A percentile compares a stretch with the other conserved stretches of the same genome.
These are phyloP conservation scores for Globisporangium rhizosaccharum DNA, from an alignment of 352 stramenopile species.

Conservation along the genomic window DNA sequence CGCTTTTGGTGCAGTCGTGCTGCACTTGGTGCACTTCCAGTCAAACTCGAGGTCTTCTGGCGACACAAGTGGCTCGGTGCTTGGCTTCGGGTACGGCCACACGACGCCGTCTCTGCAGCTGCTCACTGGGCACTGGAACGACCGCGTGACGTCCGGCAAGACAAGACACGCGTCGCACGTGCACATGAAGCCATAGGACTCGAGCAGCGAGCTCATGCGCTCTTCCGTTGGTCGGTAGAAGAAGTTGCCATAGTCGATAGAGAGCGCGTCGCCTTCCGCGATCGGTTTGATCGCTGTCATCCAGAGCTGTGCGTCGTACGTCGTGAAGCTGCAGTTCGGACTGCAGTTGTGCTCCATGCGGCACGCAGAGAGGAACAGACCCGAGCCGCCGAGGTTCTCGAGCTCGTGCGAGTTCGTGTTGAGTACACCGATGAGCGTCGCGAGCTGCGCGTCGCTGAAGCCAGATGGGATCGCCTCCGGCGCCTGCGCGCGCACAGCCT, in stretches of 20 bases:
- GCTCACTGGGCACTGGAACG: slow-evolving; percentile 40
- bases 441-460: slow-evolving; percentile 55
- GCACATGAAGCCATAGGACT: slow-evolving; percentile 66
- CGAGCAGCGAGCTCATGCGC: slow-evolving; percentile 43
- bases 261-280: slow-evolving; percentile 49
- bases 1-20: slow-evolving; percentile 22
- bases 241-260: slow-evolving; percentile 78
- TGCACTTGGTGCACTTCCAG: slow-evolving; percentile 50
- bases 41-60: slow-evolving; percentile 44
- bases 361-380: slow-evolving; percentile 64
- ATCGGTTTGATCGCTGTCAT: slow-evolving; percentile 74
- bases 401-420: slow-evolving; percentile 77
- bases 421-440: slow-evolving; percentile 59
- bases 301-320: slow-evolving; percentile 59
- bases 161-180: slow-evolving; percentile 50
- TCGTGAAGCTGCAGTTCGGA: slow-evolving; percentile 76
- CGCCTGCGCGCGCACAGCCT: slow-evolving; percentile 33
- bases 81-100: slow-evolving; percentile 32
- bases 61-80: slow-evolving; percentile 14
- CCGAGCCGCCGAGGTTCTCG: slow-evolving; percentile 65
- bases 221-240: slow-evolving; percentile 67
- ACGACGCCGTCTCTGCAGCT: slow-evolving; percentile 36
- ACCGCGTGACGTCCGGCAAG: slow-evolving; percentile 41
- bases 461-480: slow-evolving; percentile 48
- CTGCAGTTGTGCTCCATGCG: slow-evolving; percentile 71